Conservation (phyloP, 179 eudicot species). For the Beta lomatogona region DNA sequence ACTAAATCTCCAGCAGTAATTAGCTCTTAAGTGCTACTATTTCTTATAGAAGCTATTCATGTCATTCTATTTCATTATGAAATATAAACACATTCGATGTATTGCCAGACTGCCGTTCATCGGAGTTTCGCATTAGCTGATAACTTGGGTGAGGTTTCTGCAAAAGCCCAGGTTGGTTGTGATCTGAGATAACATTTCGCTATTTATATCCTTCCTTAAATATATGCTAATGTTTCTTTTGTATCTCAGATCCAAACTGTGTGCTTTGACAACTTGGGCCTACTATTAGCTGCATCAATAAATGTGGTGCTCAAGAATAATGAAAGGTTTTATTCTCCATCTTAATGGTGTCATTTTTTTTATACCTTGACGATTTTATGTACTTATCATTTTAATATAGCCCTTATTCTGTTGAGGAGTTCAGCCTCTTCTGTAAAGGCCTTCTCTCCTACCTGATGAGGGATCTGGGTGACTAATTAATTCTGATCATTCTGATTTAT, state of each 20-base stretch:
- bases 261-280: slow-evolving; percentile 94
- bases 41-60: not conserved
- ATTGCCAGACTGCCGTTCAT: slow-evolving; percentile 83
- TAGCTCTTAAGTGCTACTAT: not conserved
- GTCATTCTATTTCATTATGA: not conserved
- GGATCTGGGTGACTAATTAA: not conserved
- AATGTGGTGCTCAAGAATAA: slow-evolving; percentile 64
- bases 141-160: slow-evolving; percentile 98
- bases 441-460: not conserved
- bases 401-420: not conserved
- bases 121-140: slow-evolving; percentile 91
- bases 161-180: slow-evolving; percentile 78
- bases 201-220: not conserved
- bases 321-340: slow-evolving; percentile 53
- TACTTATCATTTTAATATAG: not conserved
- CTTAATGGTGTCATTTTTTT: not conserved
- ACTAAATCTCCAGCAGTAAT: not conserved
- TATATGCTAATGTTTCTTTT: slow-evolving; percentile 21
- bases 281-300: slow-evolving; percentile 80
- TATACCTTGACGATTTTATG: not conserved
- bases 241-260: slow-evolving; percentile 92
- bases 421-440: not conserved
- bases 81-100: slow-evolving; percentile 24
- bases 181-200: not conserved
- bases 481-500: too few species aligned